Conservation (phyloP, 257 asterid genomes). For the Mitragyna speciosa region DNA sequence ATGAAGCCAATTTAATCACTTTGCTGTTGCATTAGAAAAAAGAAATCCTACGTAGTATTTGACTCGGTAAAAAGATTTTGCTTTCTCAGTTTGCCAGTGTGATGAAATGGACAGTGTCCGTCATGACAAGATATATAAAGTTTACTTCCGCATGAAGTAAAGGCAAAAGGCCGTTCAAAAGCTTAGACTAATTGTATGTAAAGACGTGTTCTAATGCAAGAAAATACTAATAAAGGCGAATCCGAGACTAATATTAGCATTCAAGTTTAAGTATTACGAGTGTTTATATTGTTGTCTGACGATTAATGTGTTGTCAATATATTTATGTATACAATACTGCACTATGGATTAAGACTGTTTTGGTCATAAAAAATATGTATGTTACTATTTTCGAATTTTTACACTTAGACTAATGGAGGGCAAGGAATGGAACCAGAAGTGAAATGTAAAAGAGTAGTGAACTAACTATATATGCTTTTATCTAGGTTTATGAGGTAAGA, state of each 20-base stretch:
- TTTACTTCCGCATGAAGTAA: conserved; percentile 20
- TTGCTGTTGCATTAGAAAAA: neutral
- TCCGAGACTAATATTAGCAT: neutral
- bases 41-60: too few relatives aligned
- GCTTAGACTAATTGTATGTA: neutral
- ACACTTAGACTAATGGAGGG: too few relatives aligned
- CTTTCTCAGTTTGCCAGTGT: neutral
- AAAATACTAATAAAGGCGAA: neutral
- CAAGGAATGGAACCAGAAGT: too few relatives aligned
- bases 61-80: conserved; percentile 6
- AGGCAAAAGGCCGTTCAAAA: neutral
- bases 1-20: neutral
- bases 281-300: neutral
- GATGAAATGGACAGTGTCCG: neutral
- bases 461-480: neutral
- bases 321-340: too few relatives aligned
- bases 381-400: too few relatives aligned
- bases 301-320: neutral
- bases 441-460: too few relatives aligned
- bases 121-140: conserved; percentile 5
- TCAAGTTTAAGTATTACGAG: neutral
- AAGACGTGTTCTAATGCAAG: neutral
- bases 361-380: too few relatives aligned
- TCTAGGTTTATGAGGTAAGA: neutral
- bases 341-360: too few relatives aligned